Evolutionary conservation across 2,329 filamentous ascomycete species (phyloP).

Genomic region (Trichothecium sympodiale): DNA sequence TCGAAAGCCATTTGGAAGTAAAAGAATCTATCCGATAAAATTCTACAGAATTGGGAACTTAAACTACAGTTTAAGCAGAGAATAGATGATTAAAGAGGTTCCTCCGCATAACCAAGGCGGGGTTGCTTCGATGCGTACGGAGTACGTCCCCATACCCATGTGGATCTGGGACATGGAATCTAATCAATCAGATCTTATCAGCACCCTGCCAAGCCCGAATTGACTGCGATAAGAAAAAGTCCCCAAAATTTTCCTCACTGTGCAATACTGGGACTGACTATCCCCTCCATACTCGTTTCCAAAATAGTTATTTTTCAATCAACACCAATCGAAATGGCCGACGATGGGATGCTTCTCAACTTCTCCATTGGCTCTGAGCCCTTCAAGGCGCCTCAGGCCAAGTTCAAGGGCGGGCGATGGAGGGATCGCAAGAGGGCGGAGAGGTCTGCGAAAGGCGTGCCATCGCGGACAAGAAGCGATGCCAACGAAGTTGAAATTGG

Average conservation of each 20-base stretch:
- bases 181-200: no score
- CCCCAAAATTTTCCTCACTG: no score
- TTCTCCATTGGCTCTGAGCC: slow-evolving; percentile 67
- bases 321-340: slow-evolving; percentile 61
- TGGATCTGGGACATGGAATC: no score
- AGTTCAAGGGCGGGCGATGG: slow-evolving; percentile 88
- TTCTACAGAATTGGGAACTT: no score
- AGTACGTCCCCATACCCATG: neutral
- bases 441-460: slow-evolving; percentile 18
- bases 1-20: slow-evolving; percentile 4
- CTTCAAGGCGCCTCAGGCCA: slow-evolving; percentile 43
- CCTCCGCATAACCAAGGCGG: neutral
- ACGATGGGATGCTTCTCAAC: slow-evolving; percentile 91
- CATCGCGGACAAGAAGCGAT: slow-evolving; percentile 9
- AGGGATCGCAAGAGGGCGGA: slow-evolving; percentile 69
- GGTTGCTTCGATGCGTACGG: neutral
- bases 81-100: neutral
- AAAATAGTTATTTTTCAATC: no score
- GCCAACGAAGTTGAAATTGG: slow-evolving; percentile 13
- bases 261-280: no score
- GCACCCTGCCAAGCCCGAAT: no score
- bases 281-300: no score
- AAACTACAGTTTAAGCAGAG: no score
- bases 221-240: no score
- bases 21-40: no score